Evolutionary conservation across 2,329 filamentous ascomycete genomes (phyloP).

Genomic region (Scytalidium sp.): DNA sequence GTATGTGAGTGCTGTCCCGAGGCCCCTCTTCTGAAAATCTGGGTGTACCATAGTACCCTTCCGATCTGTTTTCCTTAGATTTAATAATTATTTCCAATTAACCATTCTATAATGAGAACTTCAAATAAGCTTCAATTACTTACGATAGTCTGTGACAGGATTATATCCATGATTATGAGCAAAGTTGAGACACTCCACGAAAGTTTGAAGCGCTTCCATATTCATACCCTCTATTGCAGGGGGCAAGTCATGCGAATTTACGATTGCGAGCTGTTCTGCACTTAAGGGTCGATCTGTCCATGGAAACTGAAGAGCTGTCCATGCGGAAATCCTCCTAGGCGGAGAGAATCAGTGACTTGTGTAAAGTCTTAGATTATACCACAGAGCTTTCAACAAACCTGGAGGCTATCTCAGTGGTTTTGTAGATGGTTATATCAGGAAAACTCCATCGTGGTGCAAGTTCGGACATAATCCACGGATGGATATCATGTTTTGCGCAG

Average conservation of each 20-base stretch:
- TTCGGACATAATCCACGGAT: slow-evolving; percentile 13
- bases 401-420: slow-evolving; percentile 11
- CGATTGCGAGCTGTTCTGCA: slow-evolving; percentile 9
- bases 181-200: slow-evolving; percentile 6
- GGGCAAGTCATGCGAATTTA: slow-evolving; percentile 6
- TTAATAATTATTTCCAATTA: not conserved
- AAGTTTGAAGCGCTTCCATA: slow-evolving; percentile 8
- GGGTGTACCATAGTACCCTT: slow-evolving; percentile 18
- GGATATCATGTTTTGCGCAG: slow-evolving; percentile 9
- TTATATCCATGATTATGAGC: slow-evolving; percentile 15
- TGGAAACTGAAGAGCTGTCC: slow-evolving; percentile 16
- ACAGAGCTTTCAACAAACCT: slow-evolving; percentile 8
- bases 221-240: slow-evolving; percentile 12
- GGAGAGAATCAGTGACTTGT: not conserved
- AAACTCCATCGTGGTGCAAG: slow-evolving; percentile 14
- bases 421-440: slow-evolving; percentile 17
- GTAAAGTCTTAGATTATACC: not conserved
- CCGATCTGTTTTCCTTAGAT: slow-evolving; percentile 9
- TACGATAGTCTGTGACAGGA: slow-evolving; percentile 18
- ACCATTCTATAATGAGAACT: not conserved
- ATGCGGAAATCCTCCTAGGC: slow-evolving; percentile 17
- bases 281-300: slow-evolving; percentile 17
- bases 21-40: slow-evolving; percentile 13
- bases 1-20: slow-evolving; percentile 12
- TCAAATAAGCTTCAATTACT: not conserved